Conservation (phyloP, 2,329 filamentous ascomycete species). For the Xylariaceae sp. region DNA sequence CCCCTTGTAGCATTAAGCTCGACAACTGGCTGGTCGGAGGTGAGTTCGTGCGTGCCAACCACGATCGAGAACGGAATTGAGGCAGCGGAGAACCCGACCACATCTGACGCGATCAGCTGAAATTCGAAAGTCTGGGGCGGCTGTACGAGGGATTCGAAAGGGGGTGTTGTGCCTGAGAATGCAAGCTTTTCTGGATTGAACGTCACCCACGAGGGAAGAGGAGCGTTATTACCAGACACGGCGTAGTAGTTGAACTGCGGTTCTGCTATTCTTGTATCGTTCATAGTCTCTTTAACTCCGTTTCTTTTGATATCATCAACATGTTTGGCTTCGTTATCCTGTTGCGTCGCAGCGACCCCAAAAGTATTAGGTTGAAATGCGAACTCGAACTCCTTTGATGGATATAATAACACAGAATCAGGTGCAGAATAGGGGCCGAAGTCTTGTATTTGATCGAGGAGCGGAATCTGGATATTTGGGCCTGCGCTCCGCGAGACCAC, state of each 20-base stretch:
- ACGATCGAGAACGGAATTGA: slow-evolving; percentile 65
- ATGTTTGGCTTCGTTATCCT: neutral
- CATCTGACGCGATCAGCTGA: slow-evolving; percentile 72
- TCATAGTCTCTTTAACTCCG: neutral
- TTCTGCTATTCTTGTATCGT: neutral
- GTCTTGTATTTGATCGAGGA: slow-evolving; percentile 53
- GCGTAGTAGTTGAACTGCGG: slow-evolving; percentile 68
- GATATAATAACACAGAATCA: slow-evolving; percentile 53
- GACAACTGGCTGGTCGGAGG: slow-evolving; percentile 56
- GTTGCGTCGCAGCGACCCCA: slow-evolving; percentile 38
- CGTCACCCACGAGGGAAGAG: slow-evolving; percentile 78
- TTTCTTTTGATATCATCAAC: neutral
- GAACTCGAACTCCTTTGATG: slow-evolving; percentile 51
- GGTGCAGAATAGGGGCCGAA: slow-evolving; percentile 60
- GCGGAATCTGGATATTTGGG: slow-evolving; percentile 52
- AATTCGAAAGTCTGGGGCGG: slow-evolving; percentile 71
- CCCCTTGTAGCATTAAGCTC: slow-evolving; percentile 55
- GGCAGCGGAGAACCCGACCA: slow-evolving; percentile 69
- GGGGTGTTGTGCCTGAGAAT: slow-evolving; percentile 69
- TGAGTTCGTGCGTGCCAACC: slow-evolving; percentile 67
- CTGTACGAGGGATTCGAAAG: slow-evolving; percentile 57
- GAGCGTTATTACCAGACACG: slow-evolving; percentile 71
- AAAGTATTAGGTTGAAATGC: slow-evolving; percentile 60
- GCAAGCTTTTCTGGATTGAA: slow-evolving; percentile 62
- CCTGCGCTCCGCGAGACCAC: slow-evolving; percentile 59